phyloP scores from a whole-genome alignment of 2,329 filamentous ascomycete species.

The Aspergillus thermomutatus region DNA sequence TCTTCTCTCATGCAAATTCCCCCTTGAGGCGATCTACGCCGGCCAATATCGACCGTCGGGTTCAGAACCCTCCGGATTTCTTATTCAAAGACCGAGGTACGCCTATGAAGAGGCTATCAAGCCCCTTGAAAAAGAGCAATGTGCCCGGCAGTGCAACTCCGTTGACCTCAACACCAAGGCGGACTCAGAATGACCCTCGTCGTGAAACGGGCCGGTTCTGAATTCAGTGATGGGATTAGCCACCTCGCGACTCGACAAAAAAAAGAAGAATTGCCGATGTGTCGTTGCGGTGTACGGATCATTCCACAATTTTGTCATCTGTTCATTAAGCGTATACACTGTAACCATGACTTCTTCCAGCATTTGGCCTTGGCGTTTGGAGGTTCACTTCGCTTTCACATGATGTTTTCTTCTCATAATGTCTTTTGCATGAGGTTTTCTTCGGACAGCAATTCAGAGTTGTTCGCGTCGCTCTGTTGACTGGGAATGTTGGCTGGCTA shows the following conservation, averaged over 20 bases:
- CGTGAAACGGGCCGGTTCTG: constrained; percentile 29
- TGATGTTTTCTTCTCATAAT: constrained; percentile 1
- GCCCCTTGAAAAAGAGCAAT: constrained; percentile 43
- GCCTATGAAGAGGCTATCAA: constrained; percentile 37
- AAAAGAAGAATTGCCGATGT: background rate
- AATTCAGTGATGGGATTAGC: constrained; percentile 4
- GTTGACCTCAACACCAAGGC: constrained; percentile 31
- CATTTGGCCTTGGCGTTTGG: background rate
- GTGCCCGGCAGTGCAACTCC: constrained; percentile 35
- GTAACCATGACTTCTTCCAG: background rate
- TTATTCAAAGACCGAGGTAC: constrained; percentile 33
- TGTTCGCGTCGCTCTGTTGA: background rate
- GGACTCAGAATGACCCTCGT: constrained; percentile 26
- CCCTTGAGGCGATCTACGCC: constrained; percentile 76
- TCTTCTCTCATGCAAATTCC: constrained; percentile 75
- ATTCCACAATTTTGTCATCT: background rate
- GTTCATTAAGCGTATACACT: background rate
- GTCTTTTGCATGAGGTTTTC: background rate
- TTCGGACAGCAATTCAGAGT: background rate
- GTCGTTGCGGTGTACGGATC: background rate
- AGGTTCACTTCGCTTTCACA: background rate
- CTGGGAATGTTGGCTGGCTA: constrained; percentile 15
- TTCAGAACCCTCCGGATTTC: constrained; percentile 39
- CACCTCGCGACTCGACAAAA: background rate
- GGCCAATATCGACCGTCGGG: constrained; percentile 48